Evolutionary conservation across 2,329 filamentous ascomycete species (phyloP).

Genomic region (Macrophomina pseudophaseolina): DNA sequence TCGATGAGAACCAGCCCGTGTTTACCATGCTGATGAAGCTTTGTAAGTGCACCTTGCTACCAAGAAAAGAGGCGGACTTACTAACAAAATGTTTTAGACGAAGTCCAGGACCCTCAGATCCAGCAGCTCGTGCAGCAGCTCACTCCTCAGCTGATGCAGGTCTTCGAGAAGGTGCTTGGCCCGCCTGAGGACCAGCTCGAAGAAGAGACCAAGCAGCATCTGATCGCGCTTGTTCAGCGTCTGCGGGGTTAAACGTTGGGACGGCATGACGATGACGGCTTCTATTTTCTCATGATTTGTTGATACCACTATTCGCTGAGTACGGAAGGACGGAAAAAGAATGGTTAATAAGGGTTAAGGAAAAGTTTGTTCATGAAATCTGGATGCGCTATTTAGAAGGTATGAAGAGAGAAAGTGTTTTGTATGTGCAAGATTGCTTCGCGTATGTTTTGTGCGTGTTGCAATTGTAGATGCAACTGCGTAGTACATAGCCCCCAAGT

Average conservation of each 20-base stretch:
- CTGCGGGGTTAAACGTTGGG: constrained; percentile 40
- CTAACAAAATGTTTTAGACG: constrained; percentile 14
- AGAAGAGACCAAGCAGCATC: constrained; percentile 69
- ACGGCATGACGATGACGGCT: constrained; percentile 20
- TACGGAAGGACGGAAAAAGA: constrained; percentile 18
- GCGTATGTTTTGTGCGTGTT: no score
- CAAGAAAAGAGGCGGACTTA: neutral
- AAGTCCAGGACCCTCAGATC: constrained; percentile 61
- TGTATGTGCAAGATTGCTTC: neutral
- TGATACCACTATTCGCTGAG: constrained; percentile 26
- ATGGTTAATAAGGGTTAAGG: constrained; percentile 8
- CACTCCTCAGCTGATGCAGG: constrained; percentile 69
- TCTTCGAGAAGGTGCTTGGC: constrained; percentile 75
- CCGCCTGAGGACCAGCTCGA: constrained; percentile 78
- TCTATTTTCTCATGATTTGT: constrained; percentile 23
- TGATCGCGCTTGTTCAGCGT: constrained; percentile 67
- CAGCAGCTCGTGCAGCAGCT: constrained; percentile 73
- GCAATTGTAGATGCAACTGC: no score
- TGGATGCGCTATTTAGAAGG: constrained; percentile 8
- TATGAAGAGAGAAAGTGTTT: neutral
- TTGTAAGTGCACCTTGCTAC: constrained; percentile 61
- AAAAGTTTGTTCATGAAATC: neutral
- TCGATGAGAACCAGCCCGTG: constrained; percentile 93
- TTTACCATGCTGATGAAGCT: constrained; percentile 89
- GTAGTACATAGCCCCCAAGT: neutral